Percentiles rank a stretch among this genome's conserved stretches.
phyloP scores from a whole-genome alignment of 768 basidiomycete genomes.

The Suillus bovinus region DNA sequence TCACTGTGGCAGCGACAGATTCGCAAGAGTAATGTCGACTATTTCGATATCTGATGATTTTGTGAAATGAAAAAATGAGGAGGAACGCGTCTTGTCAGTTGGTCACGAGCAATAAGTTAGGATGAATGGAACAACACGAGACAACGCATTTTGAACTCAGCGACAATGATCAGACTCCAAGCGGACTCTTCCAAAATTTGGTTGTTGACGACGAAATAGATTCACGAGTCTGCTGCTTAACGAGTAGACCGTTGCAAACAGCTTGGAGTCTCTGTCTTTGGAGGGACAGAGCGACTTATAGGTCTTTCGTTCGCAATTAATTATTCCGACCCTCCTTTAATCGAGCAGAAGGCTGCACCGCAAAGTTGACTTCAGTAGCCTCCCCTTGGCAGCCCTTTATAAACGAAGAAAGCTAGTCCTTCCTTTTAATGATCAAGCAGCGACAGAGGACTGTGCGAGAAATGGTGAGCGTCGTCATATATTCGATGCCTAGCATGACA shows the following conservation, averaged over 20 bases:
- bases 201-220: background rate
- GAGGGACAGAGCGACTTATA: background rate
- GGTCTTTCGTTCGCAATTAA: background rate
- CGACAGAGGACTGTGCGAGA: background rate
- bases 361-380: background rate
- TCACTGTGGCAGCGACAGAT: background rate
- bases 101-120: background rate
- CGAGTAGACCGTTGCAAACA: background rate
- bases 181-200: background rate
- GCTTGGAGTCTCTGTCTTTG: background rate
- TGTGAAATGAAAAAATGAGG: background rate
- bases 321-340: background rate
- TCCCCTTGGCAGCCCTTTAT: background rate
- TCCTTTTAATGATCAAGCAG: background rate
- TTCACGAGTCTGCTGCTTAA: background rate
- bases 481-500: background rate
- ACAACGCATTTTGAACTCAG: conserved; percentile 6
- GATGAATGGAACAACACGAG: background rate
- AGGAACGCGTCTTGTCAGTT: conserved; percentile 2
- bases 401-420: background rate
- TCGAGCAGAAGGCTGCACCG: background rate
- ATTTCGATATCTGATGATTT: background rate
- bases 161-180: background rate
- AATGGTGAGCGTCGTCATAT: background rate
- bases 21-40: background rate